These are phyloP conservation scores for Phaeomoniella chlamydospora DNA, from an alignment of 2,329 filamentous ascomycete species.

Conservation along the genomic window DNA sequence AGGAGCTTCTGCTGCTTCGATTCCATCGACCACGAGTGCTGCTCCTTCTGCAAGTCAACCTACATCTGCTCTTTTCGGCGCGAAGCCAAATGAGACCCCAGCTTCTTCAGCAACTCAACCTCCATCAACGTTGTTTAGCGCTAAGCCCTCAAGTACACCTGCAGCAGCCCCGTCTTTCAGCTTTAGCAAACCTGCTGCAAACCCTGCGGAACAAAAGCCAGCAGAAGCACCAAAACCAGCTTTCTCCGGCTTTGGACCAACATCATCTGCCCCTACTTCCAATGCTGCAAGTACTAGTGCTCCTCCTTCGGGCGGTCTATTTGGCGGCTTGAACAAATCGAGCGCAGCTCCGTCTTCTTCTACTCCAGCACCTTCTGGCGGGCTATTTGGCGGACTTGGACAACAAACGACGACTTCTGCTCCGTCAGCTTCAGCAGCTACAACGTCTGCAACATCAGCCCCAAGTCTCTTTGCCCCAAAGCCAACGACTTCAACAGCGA, in stretches of 20 bases:
- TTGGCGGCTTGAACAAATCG: constrained; percentile 9
- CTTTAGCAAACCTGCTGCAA: constrained; percentile 1
- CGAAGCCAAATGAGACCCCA: constrained; percentile 9
- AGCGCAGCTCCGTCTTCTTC: constrained; percentile 3
- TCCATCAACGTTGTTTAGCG: constrained; percentile 9
- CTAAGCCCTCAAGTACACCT: constrained; percentile 11
- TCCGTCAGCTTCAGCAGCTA: constrained; percentile 15
- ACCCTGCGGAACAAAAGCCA: neutral
- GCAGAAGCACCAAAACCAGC: constrained; percentile 6
- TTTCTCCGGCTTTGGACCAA: constrained; percentile 5
- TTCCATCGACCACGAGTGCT: constrained; percentile 10
- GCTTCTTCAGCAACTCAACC: constrained; percentile 12
- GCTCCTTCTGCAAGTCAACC: constrained; percentile 12
- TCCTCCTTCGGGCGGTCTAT: constrained; percentile 12
- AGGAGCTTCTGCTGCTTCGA: constrained; percentile 13
- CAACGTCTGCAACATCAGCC: constrained; percentile 5
- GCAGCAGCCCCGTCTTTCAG: neutral
- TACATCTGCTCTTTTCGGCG: constrained; percentile 10
- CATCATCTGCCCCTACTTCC: constrained; percentile 5
- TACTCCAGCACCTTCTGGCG: constrained; percentile 10
- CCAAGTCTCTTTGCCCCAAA: constrained; percentile 10
- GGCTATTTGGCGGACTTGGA: constrained; percentile 16
- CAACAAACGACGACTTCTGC: constrained; percentile 11
- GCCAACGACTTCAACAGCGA: constrained; percentile 13
- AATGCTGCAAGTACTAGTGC: constrained; percentile 5